These are phyloP conservation scores for Pseudoscleropodium purum DNA, from an alignment of 225 moss, liverwort and hornwort species.

Conservation along the genomic window DNA sequence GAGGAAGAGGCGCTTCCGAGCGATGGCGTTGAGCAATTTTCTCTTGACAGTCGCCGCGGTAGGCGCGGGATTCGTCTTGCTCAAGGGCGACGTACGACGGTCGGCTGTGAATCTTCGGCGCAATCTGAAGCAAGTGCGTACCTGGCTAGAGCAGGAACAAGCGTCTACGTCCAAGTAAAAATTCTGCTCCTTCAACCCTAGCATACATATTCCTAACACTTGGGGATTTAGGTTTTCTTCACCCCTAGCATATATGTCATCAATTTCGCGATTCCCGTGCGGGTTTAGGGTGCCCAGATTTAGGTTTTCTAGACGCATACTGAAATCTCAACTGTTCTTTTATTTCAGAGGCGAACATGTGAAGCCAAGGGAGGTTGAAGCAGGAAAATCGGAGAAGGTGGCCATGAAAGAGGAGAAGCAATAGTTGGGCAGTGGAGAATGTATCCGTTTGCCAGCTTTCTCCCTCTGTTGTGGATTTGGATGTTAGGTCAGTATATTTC, in stretches of 20 bases:
- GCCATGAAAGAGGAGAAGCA: conserved; percentile 45
- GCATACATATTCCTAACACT: neutral
- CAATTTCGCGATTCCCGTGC: neutral
- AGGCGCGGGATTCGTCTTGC: conserved; percentile 66
- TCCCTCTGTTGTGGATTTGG: neutral
- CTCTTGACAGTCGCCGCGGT: conserved; percentile 69
- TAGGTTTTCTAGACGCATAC: neutral
- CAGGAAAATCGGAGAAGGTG: conserved; percentile 41
- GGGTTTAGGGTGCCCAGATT: neutral
- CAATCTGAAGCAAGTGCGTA: conserved; percentile 69
- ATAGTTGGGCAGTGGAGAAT: neutral
- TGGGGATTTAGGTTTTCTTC: neutral
- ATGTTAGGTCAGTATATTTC: neutral
- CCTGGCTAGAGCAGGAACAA: conserved; percentile 78
- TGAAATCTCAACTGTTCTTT: neutral
- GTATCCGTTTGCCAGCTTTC: neutral
- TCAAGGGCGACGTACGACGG: conserved; percentile 70
- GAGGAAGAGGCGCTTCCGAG: neutral
- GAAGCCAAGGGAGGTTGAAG: conserved; percentile 61
- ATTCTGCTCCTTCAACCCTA: neutral
- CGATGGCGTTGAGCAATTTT: conserved; percentile 79
- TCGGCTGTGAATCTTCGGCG: conserved; percentile 58
- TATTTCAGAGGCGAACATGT: conserved; percentile 39
- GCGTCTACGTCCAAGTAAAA: conserved; percentile 46
- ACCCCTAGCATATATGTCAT: neutral